Evolutionary conservation across 331 rosid genomes (phyloP), one percentile per base, ranked within the genome.

Genomic region (Arachis monticola): DNA sequence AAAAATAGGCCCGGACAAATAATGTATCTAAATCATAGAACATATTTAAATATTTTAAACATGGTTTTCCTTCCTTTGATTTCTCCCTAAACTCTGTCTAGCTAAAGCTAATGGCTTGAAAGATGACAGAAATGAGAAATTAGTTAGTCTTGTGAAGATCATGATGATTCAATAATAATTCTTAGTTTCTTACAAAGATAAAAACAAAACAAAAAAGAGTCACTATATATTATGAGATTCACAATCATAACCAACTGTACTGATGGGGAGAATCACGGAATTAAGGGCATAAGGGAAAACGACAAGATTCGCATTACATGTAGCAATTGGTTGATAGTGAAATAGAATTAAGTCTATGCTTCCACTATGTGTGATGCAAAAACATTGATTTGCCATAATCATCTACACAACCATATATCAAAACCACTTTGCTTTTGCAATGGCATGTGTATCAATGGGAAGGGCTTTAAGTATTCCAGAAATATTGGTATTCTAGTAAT

Each of bases 351-450:
- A 53, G 31, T 27, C 59, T n/a, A 3, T 69, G 4, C 40, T 35
- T 35, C 40, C 55, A 59, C 60, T 59, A 69, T 70, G 72, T 52
- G 10, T 63, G 65, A 62, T 63, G 67, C 60, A 17, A 17, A 78
- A 78, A 62, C 40, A 14, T 70, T 70, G 67, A 70, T 70, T 13
- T 78, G 72, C 31, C 14, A 78, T 52, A 53, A 60, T 78, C 42
- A 61, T 70, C 50, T 30, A 50, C 76, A 27, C 71, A n/a, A 69
- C 52, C 77, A 52, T 30, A 77, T 50, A 30, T 53, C 44, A 3
- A 46, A 70, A 62, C 66, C 50, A 42, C 72, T 70, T 53, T 17
- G 76, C 64, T 41, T 69, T 74, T 74, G 42, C 55, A 44, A 38
- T 66, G 67, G 22, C 3, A 48, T 6, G 3, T 10, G 55, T 48